A percentile compares a stretch with the other conserved stretches of the same genome.
These are phyloP conservation scores for Lactarius hengduanensis DNA, from an alignment of 768 basidiomycete species.

Conservation along the genomic window DNA sequence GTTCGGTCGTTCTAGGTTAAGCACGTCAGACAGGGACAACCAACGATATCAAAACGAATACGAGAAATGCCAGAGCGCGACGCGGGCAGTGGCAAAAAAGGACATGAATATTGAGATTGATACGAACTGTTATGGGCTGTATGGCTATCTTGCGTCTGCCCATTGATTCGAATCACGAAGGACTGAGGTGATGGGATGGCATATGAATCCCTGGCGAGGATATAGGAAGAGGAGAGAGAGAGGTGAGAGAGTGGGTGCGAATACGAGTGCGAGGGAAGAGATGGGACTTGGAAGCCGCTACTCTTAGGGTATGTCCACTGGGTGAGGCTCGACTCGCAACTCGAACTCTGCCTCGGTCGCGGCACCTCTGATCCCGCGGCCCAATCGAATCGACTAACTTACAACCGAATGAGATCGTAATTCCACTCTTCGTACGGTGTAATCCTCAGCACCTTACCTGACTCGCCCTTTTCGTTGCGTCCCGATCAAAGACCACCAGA, in stretches of 20 bases:
- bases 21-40: slow-evolving; percentile 38
- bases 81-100: slow-evolving; percentile 21
- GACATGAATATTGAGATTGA: slow-evolving; percentile 18
- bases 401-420: neutral
- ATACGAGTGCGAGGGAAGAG: slow-evolving; percentile 17
- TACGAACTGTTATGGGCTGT: slow-evolving; percentile 72
- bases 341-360: slow-evolving; percentile 4
- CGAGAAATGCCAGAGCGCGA: slow-evolving; percentile 32
- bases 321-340: slow-evolving; percentile 13
- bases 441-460: neutral
- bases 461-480: neutral
- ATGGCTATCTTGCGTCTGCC: slow-evolving; percentile 82
- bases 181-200: slow-evolving; percentile 5
- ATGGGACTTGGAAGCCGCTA: slow-evolving; percentile 4
- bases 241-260: neutral
- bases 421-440: neutral
- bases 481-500: neutral
- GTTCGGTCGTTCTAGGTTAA: slow-evolving; percentile 81
- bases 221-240: slow-evolving; percentile 4
- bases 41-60: slow-evolving; percentile 18
- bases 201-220: slow-evolving; percentile 11
- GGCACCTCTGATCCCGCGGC: slow-evolving; percentile 27
- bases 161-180: slow-evolving; percentile 40
- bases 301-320: slow-evolving; percentile 21
- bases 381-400: slow-evolving; percentile 15